Base-by-base conservation (phyloP, 345 rosid species). In the Citrus unshiu region DNA sequence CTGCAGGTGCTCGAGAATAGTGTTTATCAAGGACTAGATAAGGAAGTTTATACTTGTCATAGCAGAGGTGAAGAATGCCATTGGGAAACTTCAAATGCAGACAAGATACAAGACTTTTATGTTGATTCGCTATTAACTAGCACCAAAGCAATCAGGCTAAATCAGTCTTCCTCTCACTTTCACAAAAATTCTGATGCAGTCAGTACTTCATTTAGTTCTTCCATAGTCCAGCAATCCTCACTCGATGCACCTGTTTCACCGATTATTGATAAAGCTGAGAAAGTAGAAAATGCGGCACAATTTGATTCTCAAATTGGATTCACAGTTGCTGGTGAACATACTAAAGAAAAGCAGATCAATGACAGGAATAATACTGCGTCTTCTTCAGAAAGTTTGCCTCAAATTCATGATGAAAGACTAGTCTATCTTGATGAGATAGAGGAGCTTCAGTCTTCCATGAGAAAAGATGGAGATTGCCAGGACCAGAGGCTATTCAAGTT, bases 401-500 rank as follows among this genome's bases (percentile, higher is more conserved):
- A 68, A 77, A 64, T 84, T 68, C 61, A 57, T 0, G 88, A 78
- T 22, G 86, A 81, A 51, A 81, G 72, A 73, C 75, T 90, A 22
- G 84, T 85, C 29, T 89, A 86, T 70, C 84, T 90, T 7, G 92
- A 90, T 35, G 91, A 88, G 54, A 75, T 89, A 63, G 90, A 85
- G 79, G 96, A 92, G 81, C 73, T 90, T 56, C 78, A 62, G 56
- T 83, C 85, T 66, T 64, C 88, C 25, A 51, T 19, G 24, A 12
- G 54, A 14, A 72, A 73, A 54, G 82, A 86, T 56, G 84, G 59
- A 72, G 76, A 77, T 78, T 61, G 22, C 35, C 90, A 88, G 76
- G 96, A 92, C 68, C 86, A 85, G 66, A 82, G 93, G 64, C 57
- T 86, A 14, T 90, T 90, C 88, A 88, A 86, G 86, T 92, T 92